Base-by-base conservation (phyloP, 371 early-diverging fungal species). In the Mucor circinelloides region DNA sequence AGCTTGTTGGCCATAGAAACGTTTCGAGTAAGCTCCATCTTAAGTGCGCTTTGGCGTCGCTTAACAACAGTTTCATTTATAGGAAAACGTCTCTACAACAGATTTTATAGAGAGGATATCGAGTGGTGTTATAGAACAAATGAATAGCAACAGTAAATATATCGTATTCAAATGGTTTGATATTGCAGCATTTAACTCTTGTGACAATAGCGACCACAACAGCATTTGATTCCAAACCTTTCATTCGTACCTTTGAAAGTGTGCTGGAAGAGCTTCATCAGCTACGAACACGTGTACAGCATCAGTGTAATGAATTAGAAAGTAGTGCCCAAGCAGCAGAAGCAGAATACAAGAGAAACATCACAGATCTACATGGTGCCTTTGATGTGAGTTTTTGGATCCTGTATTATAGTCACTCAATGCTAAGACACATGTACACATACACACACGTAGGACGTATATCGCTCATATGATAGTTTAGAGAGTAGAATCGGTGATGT, bases 401-500 rank as follows among this genome's bases (percentile, higher is more conserved):
- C 1, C 36, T 50, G 23, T 25, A 7, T 3, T 25, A 10, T 9
- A 12, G 6, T 50, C 5, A 12, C 23, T 25, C 10, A 10, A 25
- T 50, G 21, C 65, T 31, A n/a, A 48, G 2, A 54, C 65, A 19
- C 23, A n/a, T 27, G 15, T 70, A 34, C 34, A 34, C n/a, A 44
- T n/a, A 42, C n/a, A 13, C 15, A 44, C 72, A 52, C 30, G 36
- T 74, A 96, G 95, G 85, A 93, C 76, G 87, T 95, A 28, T 88
- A 91, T 81, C 76, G 89, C 76, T 82, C 89, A 17, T 93, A 96
- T 73, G 94, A 94, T 68, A 85, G 84, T 40, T 81, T 98, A 36
- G 97, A 98, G 74, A 79, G 85, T 23, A 88, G 95, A 61, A 91
- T 97, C 34, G 89, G 90, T 59, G 94, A 96, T 67, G 96, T 98